Conservation (phyloP, 2,329 filamentous ascomycete species). For the Gyromitra esculenta region DNA sequence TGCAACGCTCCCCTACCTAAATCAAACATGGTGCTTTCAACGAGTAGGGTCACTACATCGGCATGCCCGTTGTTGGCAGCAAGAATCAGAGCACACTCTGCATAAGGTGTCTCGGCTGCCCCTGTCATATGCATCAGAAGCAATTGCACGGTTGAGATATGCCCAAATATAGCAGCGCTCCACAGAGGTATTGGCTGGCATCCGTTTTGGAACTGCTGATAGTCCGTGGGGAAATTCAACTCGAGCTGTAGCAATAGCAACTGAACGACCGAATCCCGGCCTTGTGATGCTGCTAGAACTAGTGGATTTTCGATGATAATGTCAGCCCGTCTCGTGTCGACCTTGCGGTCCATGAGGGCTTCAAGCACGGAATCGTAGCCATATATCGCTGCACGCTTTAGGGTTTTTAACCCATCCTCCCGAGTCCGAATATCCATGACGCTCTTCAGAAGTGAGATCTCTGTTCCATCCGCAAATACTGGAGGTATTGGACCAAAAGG, state of each 20-base stretch:
- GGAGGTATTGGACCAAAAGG: too few relatives aligned
- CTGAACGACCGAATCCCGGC: conserved; percentile 1
- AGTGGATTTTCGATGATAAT: background rate
- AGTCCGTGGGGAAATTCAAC: background rate
- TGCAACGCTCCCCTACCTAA: too few relatives aligned
- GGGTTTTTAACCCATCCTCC: too few relatives aligned
- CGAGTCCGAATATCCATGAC: too few relatives aligned
- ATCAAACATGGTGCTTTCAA: background rate
- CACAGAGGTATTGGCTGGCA: background rate
- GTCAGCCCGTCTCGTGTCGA: background rate
- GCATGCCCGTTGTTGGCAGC: background rate
- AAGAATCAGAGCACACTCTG: background rate
- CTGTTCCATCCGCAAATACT: too few relatives aligned
- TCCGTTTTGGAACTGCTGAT: background rate
- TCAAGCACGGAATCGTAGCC: conserved; percentile 23
- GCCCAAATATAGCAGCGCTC: background rate
- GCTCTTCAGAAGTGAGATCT: too few relatives aligned
- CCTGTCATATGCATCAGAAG: background rate
- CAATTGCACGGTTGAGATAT: background rate
- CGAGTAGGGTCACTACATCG: background rate
- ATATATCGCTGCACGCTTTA: background rate
- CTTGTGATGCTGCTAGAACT: background rate
- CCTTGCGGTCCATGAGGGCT: background rate
- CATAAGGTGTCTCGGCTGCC: background rate
- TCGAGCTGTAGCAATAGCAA: conserved; percentile 1